Base-by-base conservation (phyloP, 1,139 yeast genomes). In the Saccharomyces pastorianus region DNA sequence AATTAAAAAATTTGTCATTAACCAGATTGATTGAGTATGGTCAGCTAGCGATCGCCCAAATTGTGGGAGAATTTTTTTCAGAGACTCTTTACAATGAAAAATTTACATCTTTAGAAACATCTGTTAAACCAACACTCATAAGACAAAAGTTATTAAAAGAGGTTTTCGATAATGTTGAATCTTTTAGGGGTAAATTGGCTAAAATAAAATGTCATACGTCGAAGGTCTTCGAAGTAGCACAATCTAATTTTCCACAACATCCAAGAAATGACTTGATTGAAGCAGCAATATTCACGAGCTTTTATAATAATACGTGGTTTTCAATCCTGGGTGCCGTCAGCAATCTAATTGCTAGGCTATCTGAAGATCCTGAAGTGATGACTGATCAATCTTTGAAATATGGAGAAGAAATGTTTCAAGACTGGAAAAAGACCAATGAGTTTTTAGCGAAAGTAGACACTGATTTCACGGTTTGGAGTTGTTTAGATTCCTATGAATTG, bases 41-140 rank as follows among this genome's bases (percentile, higher is more conserved):
- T 17, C 55, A 55, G 14, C 51, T 57, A 46, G 66, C 66, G 0
- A 31, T 57, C 2, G 31, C 52, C 0, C 63, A 60, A 46, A 57
- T 64, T 9, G 53, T 49, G 5, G 57, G 63, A 32, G 54, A 61
- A n/a, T 66, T 64, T 46, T 61, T 56, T 41, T 41, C 51, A 6
- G 59, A 58, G 3, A 62, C 64, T 11, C 53, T 66, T 20, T 65
- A 59, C 51, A 56, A 56, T 49, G 67, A 64, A 46, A 59, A 58
- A 20, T 66, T 57, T 49, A 66, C 70, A 0, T 59, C 67, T 1
- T 62, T 66, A 7, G 57, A 56, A 53, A 64, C 65, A 44, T 54
- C 59, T 2, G 62, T 66, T 3, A 56, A 59, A 32, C 67, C 68
- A 1, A 58, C 61, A 4, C 44, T 51, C n/a, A 27, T 64, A 6